Evolutionary conservation across 2,329 filamentous ascomycete genomes (phyloP), one percentile per base, ranked within the genome.

Genomic region (Beauveria australis): DNA sequence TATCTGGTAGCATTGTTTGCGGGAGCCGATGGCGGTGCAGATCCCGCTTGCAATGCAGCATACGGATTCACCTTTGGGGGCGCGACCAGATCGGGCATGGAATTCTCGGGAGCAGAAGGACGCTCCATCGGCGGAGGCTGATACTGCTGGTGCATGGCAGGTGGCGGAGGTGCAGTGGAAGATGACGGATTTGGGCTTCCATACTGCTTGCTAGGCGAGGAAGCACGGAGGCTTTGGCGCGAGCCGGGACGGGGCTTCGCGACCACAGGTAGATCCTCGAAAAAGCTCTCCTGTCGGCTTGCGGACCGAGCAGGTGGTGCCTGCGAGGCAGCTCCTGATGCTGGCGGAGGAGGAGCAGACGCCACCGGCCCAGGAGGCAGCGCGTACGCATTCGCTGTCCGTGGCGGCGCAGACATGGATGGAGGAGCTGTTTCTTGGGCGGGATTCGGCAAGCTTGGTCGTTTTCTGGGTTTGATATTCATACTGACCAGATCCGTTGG

Each of bases 401-500:
- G 84, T 12, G 56, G 57, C 41, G 80, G 76, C 16, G 80, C 78
- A 19, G 75, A 71, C 16, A 68, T 73, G 40, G 76, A 69, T 44
- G 76, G 69, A 6, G 76, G 70, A 37, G 79, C 75, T 41, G 75
- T 69, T 53, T 75, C 70, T 61, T 76, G 76, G 6, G 78, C 22
- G 75, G 48, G 81, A 74, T 58, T 83, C 82, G 62, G 84, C 83
- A 67, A 82, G 79, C 82, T 85, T 6, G 78, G 72, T 57, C 87
- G 79, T 77, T 89, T 87, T 72, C 86, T 80, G 68, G 88, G 85
- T 66, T 88, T 89, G 30, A 89, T 83, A 18, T 69, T 63, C 5
- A 67, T 70, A 28, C 64, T 69, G 43, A 76, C 66, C 33, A 99
- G 82, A 59, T 97, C 93, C 74, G 94, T 90, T 4, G 94, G 94